Base-by-base conservation (phyloP, 1,139 yeast genomes). In the Fermentozyma sake region DNA sequence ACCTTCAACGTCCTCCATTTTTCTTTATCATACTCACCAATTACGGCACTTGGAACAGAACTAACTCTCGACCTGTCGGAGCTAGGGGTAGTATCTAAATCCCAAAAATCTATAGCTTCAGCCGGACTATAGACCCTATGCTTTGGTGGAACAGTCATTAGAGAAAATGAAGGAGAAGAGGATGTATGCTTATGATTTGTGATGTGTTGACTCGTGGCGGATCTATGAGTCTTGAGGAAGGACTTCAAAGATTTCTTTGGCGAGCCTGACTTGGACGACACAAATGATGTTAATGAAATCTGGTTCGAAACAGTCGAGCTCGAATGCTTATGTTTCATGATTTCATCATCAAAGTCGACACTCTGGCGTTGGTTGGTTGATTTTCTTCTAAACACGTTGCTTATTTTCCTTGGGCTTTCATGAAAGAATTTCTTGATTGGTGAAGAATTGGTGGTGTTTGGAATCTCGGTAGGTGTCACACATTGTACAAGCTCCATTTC, bases 21-120 rank as follows among this genome's bases (percentile, higher is more conserved):
- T 46, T 77, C 84, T 39, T 68, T 55, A 43, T 77, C 84, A 43
- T 77, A 77, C 43, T 75, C 76, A 0, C 83, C 82, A 30, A 76
- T 66, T 3, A 73, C 76, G 8, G 69, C 76, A 33, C 78, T 66
- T 0, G 82, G 83, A 22, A 72, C 59, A 2, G 76, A 65, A 35
- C 72, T 70, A 10, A 60, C 55, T 17, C 71, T 50, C 3, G 75
- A 68, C 27, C 52, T 50, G 24, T 51, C 37, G 7, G 69, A 59
- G 32, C 58, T 50, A 14, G 50, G 56, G 10, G 63, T 62, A 0
- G 72, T 61, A 28, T 46, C 62, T 18, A 50, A 37, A 42, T 57
- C 71, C 72, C 59, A 68, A 26, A 42, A 38, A 24, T 52, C 58
- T 14, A 46, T 39, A 7, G 56, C 47, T n/a, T 47, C 55, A 11